These are phyloP conservation scores for Leucosporidium creatinivorum DNA, from an alignment of 768 basidiomycete species.

Conservation along the genomic window DNA sequence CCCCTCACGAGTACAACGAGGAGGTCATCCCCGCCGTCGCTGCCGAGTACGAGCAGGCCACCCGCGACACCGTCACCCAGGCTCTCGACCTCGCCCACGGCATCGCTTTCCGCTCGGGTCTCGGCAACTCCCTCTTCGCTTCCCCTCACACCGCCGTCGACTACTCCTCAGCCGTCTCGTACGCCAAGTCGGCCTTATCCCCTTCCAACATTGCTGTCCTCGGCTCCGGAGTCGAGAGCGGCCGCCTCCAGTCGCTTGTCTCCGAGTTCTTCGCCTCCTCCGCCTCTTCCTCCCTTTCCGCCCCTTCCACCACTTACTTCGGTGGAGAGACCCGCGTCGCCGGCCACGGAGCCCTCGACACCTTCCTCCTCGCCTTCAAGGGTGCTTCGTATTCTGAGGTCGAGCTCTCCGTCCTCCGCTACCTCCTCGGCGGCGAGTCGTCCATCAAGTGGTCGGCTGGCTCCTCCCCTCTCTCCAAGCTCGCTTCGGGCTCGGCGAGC, in stretches of 20 bases:
- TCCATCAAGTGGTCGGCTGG: constrained; percentile 83
- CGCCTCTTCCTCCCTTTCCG: constrained; percentile 40
- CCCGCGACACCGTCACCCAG: constrained; percentile 55
- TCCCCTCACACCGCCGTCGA: constrained; percentile 54
- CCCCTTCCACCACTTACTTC: constrained; percentile 54
- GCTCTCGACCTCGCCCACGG: constrained; percentile 82
- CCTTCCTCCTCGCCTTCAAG: constrained; percentile 81
- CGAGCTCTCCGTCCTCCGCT: constrained; percentile 68
- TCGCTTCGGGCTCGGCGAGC: constrained; percentile 54
- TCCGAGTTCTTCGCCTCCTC: constrained; percentile 57
- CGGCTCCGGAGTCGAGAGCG: constrained; percentile 75
- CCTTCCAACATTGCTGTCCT: constrained; percentile 70
- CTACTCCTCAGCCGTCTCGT: constrained; percentile 53
- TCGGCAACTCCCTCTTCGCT: constrained; percentile 83
- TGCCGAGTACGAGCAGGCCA: constrained; percentile 60
- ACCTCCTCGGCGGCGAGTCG: constrained; percentile 68
- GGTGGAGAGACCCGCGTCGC: constrained; percentile 81
- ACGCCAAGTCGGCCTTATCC: constrained; percentile 66
- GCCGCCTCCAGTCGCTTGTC: constrained; percentile 61
- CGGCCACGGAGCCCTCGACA: constrained; percentile 48
- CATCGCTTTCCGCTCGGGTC: constrained; percentile 87
- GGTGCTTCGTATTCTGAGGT: constrained; percentile 63
- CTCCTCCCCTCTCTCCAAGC: constrained; percentile 58
- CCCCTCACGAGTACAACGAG: constrained; percentile 47
- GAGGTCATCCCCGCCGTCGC: constrained; percentile 54